Evolutionary conservation across 768 basidiomycete genomes (phyloP), one percentile per base, ranked within the genome.

Genomic region (Collybia sordida): DNA sequence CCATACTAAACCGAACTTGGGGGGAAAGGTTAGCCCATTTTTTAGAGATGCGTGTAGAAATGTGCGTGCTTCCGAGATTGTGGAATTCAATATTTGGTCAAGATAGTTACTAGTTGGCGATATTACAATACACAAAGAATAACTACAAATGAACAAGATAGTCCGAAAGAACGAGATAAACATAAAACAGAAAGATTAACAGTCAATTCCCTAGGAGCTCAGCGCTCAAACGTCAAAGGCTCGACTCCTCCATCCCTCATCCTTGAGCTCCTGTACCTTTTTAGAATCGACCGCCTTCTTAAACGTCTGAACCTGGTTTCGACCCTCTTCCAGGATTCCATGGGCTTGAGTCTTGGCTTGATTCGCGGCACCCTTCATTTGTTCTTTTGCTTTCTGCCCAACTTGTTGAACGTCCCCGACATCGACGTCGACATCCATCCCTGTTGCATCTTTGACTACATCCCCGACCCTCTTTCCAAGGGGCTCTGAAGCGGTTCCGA

Each of bases 401-500:
- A 59, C 57, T 28, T 57, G 53, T 35, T 58, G 57, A 12, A 50
- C 50, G 38, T 40, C 45, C 54, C 36, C 52, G 19, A 38, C 57
- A 6, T 42, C 47, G 19, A 45, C 64, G 31, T 59, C 55, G 0
- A 63, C 52, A 31, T 60, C 65, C 22, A 65, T 64, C 4, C 64
- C 63, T 27, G 63, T 50, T n/a, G 60, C 63, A 5, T 63, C 61
- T 42, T 62, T 45, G 36, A 71, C 69, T 42, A 59, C 55, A 7
- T 65, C 70, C 0, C 57, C 61, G 4, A 73, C 59, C 3, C 66
- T 71, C 45, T 80, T 69, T 37, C 52, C 61, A 2, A 80, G 40
- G 9, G 63, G 62, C 55, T 72, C 77, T 2, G 81, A 73, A 4
- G 72, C 73, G 1, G 71, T 81, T 2, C 82, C 87, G 28, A 82